These are phyloP conservation scores for Neospermospora avenae DNA, from an alignment of 2,329 filamentous ascomycete genomes.

Conservation along the genomic window DNA sequence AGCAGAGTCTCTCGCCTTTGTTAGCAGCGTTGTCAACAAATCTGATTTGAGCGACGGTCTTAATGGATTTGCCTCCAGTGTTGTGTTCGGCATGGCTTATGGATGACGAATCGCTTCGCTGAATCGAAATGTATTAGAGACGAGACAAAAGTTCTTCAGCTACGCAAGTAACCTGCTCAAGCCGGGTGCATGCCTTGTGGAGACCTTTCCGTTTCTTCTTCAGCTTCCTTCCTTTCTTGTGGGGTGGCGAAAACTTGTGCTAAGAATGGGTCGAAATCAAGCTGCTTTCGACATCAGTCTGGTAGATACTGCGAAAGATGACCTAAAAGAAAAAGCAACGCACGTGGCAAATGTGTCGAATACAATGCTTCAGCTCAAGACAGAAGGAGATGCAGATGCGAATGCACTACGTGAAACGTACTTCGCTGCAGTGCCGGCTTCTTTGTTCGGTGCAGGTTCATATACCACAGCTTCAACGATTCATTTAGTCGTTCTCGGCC, in stretches of 20 bases:
- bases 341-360: background rate
- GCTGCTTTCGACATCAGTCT: background rate
- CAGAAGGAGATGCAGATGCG: background rate
- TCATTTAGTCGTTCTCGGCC: slow-evolving; percentile 2
- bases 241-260: background rate
- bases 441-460: slow-evolving; percentile 32
- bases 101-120: slow-evolving; percentile 10
- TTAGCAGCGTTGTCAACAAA: background rate
- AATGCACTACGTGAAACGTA: background rate
- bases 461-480: slow-evolving; percentile 33
- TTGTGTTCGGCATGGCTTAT: slow-evolving; percentile 7
- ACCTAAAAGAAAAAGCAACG: background rate
- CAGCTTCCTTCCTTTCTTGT: slow-evolving; percentile 5
- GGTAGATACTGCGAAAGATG: background rate
- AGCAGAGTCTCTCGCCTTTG: background rate
- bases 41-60: background rate
- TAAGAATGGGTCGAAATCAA: background rate
- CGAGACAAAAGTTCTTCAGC: background rate
- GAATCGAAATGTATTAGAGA: background rate
- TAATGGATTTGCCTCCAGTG: slow-evolving; percentile 5
- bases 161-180: background rate
- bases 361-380: background rate
- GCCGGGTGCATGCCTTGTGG: slow-evolving; percentile 6
- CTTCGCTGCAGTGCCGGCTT: background rate
- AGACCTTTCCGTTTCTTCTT: slow-evolving; percentile 1